A percentile compares a stretch with the other conserved stretches of the same genome.
These are phyloP conservation scores for Aspergillus fijiensis DNA, from an alignment of 2,329 filamentous ascomycete genomes.

Conservation along the genomic window DNA sequence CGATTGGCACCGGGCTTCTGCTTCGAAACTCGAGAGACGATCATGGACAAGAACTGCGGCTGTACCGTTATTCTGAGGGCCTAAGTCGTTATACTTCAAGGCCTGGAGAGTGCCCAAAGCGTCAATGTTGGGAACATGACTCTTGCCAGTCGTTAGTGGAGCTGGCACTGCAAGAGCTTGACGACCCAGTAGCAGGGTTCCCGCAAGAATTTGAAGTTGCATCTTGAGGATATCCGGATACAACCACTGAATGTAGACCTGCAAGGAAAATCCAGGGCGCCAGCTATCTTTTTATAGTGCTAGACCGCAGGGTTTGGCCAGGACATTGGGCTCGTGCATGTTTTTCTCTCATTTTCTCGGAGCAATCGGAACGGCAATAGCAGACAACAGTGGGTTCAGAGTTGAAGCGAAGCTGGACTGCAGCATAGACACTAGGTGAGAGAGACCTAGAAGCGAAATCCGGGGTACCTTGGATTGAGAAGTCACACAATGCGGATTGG, in stretches of 20 bases:
- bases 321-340: not conserved
- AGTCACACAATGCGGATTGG: not conserved
- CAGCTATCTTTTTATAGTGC: not conserved
- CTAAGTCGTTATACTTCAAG: conserved; percentile 28
- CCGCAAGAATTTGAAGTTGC: conserved; percentile 13
- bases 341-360: not conserved
- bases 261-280: not conserved
- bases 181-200: conserved; percentile 13
- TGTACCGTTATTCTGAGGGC: conserved; percentile 26
- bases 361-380: not conserved
- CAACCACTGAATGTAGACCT: not conserved
- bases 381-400: not conserved
- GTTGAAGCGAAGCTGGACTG: not conserved
- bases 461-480: not conserved
- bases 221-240: conserved; percentile 6
- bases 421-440: not conserved
- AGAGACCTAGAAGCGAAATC: not conserved
- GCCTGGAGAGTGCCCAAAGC: conserved; percentile 22
- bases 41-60: conserved; percentile 23
- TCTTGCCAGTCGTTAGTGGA: conserved; percentile 4
- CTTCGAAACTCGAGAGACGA: conserved; percentile 12
- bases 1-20: conserved; percentile 18
- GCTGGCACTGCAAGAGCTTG: conserved; percentile 16
- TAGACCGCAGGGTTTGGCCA: not conserved
- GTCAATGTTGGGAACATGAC: conserved; percentile 5